A percentile compares a stretch with the other conserved stretches of the same genome.
phyloP scores from a whole-genome alignment of 2,329 filamentous ascomycete genomes.

The Chrysosporium keratinophilum region DNA sequence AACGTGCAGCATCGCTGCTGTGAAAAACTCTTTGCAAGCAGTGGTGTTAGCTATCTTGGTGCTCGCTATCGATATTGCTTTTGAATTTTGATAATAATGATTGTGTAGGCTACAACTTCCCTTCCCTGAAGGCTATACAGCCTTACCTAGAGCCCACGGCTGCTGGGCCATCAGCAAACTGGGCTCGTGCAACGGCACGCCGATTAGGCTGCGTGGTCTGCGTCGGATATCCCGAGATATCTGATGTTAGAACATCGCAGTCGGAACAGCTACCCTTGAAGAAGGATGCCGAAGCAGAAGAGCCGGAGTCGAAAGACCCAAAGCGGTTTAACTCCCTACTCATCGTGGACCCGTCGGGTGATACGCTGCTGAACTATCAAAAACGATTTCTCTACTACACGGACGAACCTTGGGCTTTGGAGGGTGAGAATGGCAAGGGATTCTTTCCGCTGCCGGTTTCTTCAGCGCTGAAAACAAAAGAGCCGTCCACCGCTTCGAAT shows the following conservation, averaged over 20 bases:
- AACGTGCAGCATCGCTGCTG: not conserved
- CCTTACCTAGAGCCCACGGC: slow-evolving; percentile 51
- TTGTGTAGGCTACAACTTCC: slow-evolving; percentile 52
- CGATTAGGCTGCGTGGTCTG: slow-evolving; percentile 50
- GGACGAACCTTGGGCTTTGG: slow-evolving; percentile 53
- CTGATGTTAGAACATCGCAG: slow-evolving; percentile 18
- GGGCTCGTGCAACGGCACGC: slow-evolving; percentile 48
- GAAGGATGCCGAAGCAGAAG: slow-evolving; percentile 8
- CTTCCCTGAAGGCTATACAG: slow-evolving; percentile 45
- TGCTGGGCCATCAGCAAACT: slow-evolving; percentile 45
- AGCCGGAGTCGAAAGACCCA: slow-evolving; percentile 10
- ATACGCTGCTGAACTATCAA: slow-evolving; percentile 50
- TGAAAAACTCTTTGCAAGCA: not conserved
- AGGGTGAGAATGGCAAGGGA: slow-evolving; percentile 32
- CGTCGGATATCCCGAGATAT: slow-evolving; percentile 52
- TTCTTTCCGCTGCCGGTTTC: slow-evolving; percentile 22
- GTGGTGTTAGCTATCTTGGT: too few relatives aligned
- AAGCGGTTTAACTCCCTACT: slow-evolving; percentile 48
- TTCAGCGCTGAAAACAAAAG: not conserved
- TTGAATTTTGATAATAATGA: not conserved
- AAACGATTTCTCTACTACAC: slow-evolving; percentile 58
- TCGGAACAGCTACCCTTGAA: slow-evolving; percentile 15
- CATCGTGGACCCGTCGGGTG: slow-evolving; percentile 45
- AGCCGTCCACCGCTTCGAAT: not conserved
- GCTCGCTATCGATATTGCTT: not conserved